phyloP scores from a whole-genome alignment of 108 stramenopile genomes.

The Nannochloropsis gaditana region DNA sequence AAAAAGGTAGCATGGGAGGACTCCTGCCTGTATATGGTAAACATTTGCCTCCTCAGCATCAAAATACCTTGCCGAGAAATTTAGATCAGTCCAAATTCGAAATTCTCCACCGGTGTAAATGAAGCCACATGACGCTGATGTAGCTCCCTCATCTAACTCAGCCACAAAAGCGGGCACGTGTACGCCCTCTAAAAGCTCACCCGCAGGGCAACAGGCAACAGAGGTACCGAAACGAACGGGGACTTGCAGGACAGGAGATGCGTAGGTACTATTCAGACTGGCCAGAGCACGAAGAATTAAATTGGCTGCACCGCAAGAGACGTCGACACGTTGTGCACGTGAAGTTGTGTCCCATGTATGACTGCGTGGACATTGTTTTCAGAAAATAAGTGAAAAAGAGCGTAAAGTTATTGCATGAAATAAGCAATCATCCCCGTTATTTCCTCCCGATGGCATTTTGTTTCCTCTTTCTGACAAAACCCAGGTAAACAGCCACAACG shows the following conservation, averaged over 20 bases:
- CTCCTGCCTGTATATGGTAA: not conserved
- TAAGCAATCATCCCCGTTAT: too few species aligned
- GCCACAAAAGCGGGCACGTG: constrained; percentile 4
- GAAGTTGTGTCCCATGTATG: not conserved
- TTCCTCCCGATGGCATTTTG: too few species aligned
- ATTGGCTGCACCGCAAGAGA: constrained; percentile 2
- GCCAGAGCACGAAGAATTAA: not conserved
- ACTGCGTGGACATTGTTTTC: not conserved
- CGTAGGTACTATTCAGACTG: not conserved
- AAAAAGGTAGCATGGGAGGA: not conserved
- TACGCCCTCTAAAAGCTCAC: not conserved
- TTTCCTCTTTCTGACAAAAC: too few species aligned
- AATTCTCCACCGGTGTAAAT: not conserved
- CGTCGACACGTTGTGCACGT: not conserved
- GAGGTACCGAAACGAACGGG: not conserved
- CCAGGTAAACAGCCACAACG: not conserved
- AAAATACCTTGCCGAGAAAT: not conserved
- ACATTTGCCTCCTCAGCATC: not conserved
- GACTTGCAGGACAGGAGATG: not conserved
- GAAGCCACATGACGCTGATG: not conserved
- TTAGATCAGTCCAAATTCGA: not conserved
- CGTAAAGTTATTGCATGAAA: not conserved
- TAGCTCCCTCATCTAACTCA: not conserved
- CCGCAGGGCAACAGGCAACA: constrained; percentile 1
- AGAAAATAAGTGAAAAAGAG: not conserved